Base-by-base conservation (phyloP, 1,284 basidiomycete genomes). In the Flammula alnicola region DNA sequence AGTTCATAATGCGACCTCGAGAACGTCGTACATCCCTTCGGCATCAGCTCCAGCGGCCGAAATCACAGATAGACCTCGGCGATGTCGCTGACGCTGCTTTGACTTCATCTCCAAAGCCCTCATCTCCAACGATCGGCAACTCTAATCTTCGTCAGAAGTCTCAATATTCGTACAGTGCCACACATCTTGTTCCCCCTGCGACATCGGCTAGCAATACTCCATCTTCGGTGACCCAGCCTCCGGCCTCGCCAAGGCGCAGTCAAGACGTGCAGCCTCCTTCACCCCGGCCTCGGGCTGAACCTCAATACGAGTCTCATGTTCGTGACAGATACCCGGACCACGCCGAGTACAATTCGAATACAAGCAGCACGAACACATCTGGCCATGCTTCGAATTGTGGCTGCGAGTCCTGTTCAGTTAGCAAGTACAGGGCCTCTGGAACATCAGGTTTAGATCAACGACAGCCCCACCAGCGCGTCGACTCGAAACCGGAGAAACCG, bases 301-400 rank as follows among this genome's bases (percentile, higher is more conserved):
- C 40, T 20, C 41, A 41, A 26, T 44, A 48, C 42, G 35, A 61
- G 38, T 48, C 39, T 38, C 63, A 44, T 19, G 23, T 16, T 22
- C 35, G 38, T 17, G 47, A 50, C 57, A 54, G 44, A 58, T 45
- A 44, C 30, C 37, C 39, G 14, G 48, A 62, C 46, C 47, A 58
- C 54, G 65, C 65, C 7, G 51, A 62, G 8, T 47, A 51, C 8
- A 63, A 38, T 27, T 47, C 53, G 10, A 40, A 45, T 14, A 47
- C 55, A 25, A 53, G 46, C 30, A 57, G 44, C 35, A 51, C 48
- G 10, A 45, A 35, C 22, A 51, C 44, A 9, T 35, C 64, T 6
- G 70, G 72, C 3, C 83, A 86, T 51, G 78, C 83, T 1, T 72
- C 80, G 0, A 80, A 73, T 52, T 86, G 83, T 49, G 81, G 80